Conservation (phyloP, 768 basidiomycete species). For the Fomitopsis serialis region DNA sequence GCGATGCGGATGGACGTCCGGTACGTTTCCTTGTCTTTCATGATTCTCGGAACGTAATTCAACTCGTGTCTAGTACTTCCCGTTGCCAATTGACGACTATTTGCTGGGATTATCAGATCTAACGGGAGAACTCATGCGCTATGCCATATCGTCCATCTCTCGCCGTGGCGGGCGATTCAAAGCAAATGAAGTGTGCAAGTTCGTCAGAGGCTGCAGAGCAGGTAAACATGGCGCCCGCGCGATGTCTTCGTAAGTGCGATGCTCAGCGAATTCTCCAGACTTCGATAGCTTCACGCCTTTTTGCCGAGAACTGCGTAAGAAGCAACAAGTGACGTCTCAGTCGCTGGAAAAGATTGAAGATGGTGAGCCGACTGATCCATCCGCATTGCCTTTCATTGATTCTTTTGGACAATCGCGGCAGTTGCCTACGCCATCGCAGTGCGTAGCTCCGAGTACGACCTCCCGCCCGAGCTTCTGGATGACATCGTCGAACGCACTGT, state of each 20-base stretch:
- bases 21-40: slow-evolving; percentile 36
- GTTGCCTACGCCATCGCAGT: slow-evolving; percentile 71
- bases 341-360: slow-evolving; percentile 95
- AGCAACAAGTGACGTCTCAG: slow-evolving; percentile 78
- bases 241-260: neutral
- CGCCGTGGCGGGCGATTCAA: slow-evolving; percentile 58
- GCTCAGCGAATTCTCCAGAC: slow-evolving; percentile 37
- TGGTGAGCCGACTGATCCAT: slow-evolving; percentile 39
- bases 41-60: neutral
- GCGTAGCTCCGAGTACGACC: slow-evolving; percentile 67
- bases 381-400: neutral
- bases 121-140: slow-evolving; percentile 96
- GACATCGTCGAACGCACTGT: slow-evolving; percentile 49
- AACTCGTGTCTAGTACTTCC: slow-evolving; percentile 56
- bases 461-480: slow-evolving; percentile 62
- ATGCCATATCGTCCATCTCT: slow-evolving; percentile 79
- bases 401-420: slow-evolving; percentile 20
- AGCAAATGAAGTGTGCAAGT: slow-evolving; percentile 59
- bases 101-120: slow-evolving; percentile 90
- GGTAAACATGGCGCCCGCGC: slow-evolving; percentile 37
- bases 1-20: slow-evolving; percentile 52
- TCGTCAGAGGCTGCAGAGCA: slow-evolving; percentile 72
- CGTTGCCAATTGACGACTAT: slow-evolving; percentile 77
- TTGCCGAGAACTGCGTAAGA: slow-evolving; percentile 73
- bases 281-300: slow-evolving; percentile 74